Base-by-base conservation (phyloP, 169 alveolate genomes). In the Eimeria zaria region DNA sequence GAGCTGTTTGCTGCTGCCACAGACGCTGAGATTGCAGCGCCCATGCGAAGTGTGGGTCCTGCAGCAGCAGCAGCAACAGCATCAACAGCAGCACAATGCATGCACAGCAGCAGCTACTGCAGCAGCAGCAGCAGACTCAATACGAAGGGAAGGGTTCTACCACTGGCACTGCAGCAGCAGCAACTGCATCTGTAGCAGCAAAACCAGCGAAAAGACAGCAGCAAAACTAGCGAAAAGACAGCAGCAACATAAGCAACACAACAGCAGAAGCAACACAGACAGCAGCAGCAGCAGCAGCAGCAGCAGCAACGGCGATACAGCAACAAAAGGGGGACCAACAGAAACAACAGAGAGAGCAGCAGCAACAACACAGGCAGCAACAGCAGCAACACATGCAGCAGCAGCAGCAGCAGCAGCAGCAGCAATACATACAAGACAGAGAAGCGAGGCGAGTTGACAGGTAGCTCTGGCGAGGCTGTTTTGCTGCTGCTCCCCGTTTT, bases 1-100 rank as follows among this genome's bases (percentile, higher is more conserved):
- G 58, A 3, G 80, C 76, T 60, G 92, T 84, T 9, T 84, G 74
- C 92, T 84, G 92, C 58, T 60, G 33, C 78, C 78, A 53, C 44
- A 84, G 64, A 8, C 92, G 92, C 92, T 84, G 92, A 2, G 92
- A 58, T 44, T 84, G 92, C 58, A 84, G 53, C 14, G 80, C 92
- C 92, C 92, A 84, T 14, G 62, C 92, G 27, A 84, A 84, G 78
- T 84, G 80, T 2, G 78, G 80, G 22, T 84, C 92, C 92, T 84
- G 92, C 48, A 84, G 78, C 92, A 60, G 80, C 74, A 58, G 62
- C 92, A 60, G 62, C 91, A 51, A 12, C 71, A 83, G 83, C 85
- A 74, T 58, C 85, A 74, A 60, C 85, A 74, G 60, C 55, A 74
- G 85, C 85, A 74, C 33, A 74, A n/a, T 4, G 6, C 9, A 9